Evolutionary conservation across 78 protist genomes (phyloP).

Genomic region (Pigoraptor vietnamica): DNA sequence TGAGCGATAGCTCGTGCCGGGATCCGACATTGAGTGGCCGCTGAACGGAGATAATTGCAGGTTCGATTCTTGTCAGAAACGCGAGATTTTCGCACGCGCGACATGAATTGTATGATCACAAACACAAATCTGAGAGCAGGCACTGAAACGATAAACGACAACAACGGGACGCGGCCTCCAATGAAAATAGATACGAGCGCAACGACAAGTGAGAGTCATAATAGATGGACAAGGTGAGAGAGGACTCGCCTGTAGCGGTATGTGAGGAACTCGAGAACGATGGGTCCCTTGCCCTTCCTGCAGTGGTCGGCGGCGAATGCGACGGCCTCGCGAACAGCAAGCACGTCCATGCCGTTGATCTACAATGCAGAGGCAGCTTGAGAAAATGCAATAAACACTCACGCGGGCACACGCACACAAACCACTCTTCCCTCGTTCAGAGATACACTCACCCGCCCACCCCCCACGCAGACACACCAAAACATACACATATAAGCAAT

Average conservation of each 20-base stretch:
- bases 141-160: no score
- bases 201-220: no score
- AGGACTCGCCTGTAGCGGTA: conserved; percentile 97
- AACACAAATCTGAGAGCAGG: no score
- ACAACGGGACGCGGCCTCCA: no score
- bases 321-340: conserved; percentile 75
- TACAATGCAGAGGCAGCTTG: not conserved
- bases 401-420: not conserved
- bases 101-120: no score
- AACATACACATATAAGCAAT: not conserved
- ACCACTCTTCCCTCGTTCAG: not conserved
- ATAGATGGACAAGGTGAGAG: no score
- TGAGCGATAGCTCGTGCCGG: conserved; percentile 87
- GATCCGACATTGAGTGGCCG: conserved; percentile 98
- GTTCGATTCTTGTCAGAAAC: no score
- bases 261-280: conserved; percentile 80
- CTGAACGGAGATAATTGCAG: no score
- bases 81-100: no score
- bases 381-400: not conserved
- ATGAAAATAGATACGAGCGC: no score
- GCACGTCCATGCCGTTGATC: conserved; percentile 91
- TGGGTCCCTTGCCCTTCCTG: conserved; percentile 63
- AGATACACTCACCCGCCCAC: not conserved
- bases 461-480: no score
- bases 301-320: conserved; percentile 48